A percentile compares a stretch with the other conserved stretches of the same genome.
Conservation (phyloP, 495 filamentous ascomycete genomes). For the Achaetomiella virescens region DNA sequence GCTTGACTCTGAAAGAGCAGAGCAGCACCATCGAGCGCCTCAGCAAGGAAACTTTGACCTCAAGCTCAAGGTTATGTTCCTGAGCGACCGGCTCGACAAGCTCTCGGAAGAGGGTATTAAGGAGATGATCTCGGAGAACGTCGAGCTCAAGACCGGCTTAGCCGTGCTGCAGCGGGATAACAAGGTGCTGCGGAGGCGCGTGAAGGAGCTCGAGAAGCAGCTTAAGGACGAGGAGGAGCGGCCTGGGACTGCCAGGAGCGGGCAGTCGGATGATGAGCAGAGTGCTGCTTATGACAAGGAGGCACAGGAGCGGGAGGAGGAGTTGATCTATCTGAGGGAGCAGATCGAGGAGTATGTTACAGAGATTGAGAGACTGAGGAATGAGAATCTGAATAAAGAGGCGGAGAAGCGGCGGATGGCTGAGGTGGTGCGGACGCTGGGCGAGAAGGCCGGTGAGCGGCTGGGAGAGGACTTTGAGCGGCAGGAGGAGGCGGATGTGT, state of each 20-base stretch:
- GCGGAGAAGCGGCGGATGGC: slow-evolving; percentile 75
- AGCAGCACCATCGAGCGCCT: slow-evolving; percentile 92
- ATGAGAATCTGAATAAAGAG: slow-evolving; percentile 69
- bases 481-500: slow-evolving; percentile 86
- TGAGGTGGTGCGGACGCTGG: slow-evolving; percentile 67
- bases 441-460: slow-evolving; percentile 52
- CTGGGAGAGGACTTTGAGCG: slow-evolving; percentile 61
- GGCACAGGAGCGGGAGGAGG: slow-evolving; percentile 72
- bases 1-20: slow-evolving; percentile 92
- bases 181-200: slow-evolving; percentile 65
- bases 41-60: slow-evolving; percentile 96
- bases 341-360: slow-evolving; percentile 73
- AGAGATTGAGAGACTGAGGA: slow-evolving; percentile 72
- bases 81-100: slow-evolving; percentile 87
- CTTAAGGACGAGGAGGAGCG: slow-evolving; percentile 64
- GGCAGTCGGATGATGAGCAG: slow-evolving; percentile 45
- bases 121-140: slow-evolving; percentile 95
- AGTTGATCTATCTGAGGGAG: slow-evolving; percentile 76
- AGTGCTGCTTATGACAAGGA: slow-evolving; percentile 47
- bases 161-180: slow-evolving; percentile 84
- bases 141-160: slow-evolving; percentile 85
- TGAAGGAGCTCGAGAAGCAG: slow-evolving; percentile 81
- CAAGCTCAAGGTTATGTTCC: slow-evolving; percentile 94
- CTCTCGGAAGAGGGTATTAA: slow-evolving; percentile 94
- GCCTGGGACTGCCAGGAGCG: slow-evolving; percentile 48